Evolutionary conservation across 345 rosid species (phyloP), one percentile per base, ranked within the genome.

Genomic region (Gynandropsis gynandra): DNA sequence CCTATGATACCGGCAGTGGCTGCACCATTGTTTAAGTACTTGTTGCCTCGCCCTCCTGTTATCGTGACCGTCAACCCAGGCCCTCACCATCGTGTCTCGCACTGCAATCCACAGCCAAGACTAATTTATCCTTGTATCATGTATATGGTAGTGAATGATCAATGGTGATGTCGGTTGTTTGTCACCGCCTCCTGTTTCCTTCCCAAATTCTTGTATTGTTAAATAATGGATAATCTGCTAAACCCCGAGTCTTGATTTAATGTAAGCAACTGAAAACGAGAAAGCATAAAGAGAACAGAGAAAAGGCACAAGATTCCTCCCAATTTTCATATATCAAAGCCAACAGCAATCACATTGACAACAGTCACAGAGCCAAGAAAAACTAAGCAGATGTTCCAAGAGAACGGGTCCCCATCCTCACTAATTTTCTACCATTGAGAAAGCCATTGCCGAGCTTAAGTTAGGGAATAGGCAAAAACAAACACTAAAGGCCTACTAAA

Each of bases 11-110:
- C 45, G 64, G 64, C 52, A 16, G 65, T 14, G 27, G 64, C 56
- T 65, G 70, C 55, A 65, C 64, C 50, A 59, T 65, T 33, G 33
- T 65, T 13, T 65, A 55, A 65, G n/a, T n/a, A 52, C 24, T 39
- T 24, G 29, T 16, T 31, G 31, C 47, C 10, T 50, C 52, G 5
- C 58, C 42, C 42, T 46, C 50, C 51, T 24, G 12, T 11, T 64
- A 35, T 24, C 38, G 36, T 44, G n/a, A n/a, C n/a, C n/a, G n/a
- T n/a, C n/a, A n/a, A n/a, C n/a, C n/a, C n/a, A n/a, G n/a, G n/a
- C n/a, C n/a, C n/a, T n/a, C n/a, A n/a, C n/a, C 15, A 8, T 29
- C 54, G n/a, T 65, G 69, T 57, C 49, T 11, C 35, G 8, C 33
- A 18, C 32, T 40, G 32, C 11, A 40, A 20, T 33, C 16, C 32